Evolutionary conservation across 169 alveolate species (phyloP).

Genomic region (Plasmodium gaboni): DNA sequence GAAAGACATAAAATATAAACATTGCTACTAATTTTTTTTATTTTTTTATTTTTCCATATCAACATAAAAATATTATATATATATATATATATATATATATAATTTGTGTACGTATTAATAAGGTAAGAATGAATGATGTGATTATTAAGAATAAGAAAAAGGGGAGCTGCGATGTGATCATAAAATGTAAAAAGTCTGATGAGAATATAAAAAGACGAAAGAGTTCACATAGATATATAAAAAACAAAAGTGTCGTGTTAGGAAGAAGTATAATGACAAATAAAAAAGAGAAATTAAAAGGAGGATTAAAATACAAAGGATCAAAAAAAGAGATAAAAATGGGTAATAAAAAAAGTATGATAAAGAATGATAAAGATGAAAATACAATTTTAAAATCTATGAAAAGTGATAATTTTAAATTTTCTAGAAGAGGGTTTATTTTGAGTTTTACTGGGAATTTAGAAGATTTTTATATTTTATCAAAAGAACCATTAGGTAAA

Average conservation of each 20-base stretch:
- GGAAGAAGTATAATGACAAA: slow-evolving; percentile 7
- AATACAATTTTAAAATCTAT: slow-evolving; percentile 1
- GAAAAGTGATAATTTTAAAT: slow-evolving; percentile 46
- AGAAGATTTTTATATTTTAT: slow-evolving; percentile 76
- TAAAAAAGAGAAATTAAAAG: slow-evolving; percentile 3
- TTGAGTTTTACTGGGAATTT: slow-evolving; percentile 77
- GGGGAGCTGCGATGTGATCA: not conserved
- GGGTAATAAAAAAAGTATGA: not conserved
- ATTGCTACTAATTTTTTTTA: too few relatives aligned
- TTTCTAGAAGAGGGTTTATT: slow-evolving; percentile 77
- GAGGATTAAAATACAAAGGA: slow-evolving; percentile 9
- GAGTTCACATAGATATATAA: slow-evolving; percentile 15
- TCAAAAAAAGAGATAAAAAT: not conserved
- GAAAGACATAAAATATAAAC: too few relatives aligned
- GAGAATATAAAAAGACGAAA: slow-evolving; percentile 22
- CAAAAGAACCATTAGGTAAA: slow-evolving; percentile 82
- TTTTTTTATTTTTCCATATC: not conserved
- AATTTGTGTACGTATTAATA: not conserved
- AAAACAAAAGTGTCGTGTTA: not conserved
- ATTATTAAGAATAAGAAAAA: not conserved
- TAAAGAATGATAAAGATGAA: not conserved
- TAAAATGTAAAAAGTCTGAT: not conserved
- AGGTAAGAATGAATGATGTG: not conserved
- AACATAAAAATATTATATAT: not conserved
- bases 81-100: not conserved